Base-by-base conservation (phyloP, 176 grass and related monocot species). In the Triticum urartu region DNA sequence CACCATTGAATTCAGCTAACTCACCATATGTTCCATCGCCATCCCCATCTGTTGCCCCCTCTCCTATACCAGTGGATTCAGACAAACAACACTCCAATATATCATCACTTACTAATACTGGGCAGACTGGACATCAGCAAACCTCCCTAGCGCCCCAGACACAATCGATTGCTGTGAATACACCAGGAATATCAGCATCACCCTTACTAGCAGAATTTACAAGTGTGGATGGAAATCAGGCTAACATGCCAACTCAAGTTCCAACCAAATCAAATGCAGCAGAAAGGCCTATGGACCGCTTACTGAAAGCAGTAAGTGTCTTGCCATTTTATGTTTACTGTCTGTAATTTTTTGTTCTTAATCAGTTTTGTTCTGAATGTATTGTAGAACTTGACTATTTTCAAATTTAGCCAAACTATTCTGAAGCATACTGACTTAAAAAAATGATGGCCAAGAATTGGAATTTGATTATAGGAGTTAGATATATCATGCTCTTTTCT, bases 191-290 rank as follows among this genome's bases (percentile, higher is more conserved):
- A 82, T 99, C 97, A 36, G 89, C 94, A 17, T 99, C 97, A 4
- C 97, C 97, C 28, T 94, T 99, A 73, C 80, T 99, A 38, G 92
- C 94, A 82, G 97, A 99, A 90, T 99, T 93, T 83, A 81, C 89
- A 21, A 89, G 79, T 88, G 87, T 85, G 66, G 97, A 99, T 89
- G 93, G 85, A 84, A 91, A 77, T 82, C 93, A 94, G 76, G 83
- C 80, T 61, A 96, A 83, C 40, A n/a, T 91, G 81, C 81, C 90
- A 84, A 90, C 82, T 88, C 88, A 91, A 77, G 73, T 59, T 92
- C 80, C 79, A 87, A 59, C 45, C 72, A 97, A 92, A 90, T 48
- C 92, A 90, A 86, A 64, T 81, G 82, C 91, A 66, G 90, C 92
- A 64, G 97, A 96, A 89, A 94, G 91, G 60, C 94, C 97, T 77